Evolutionary conservation across 2,329 filamentous ascomycete genomes (phyloP).

Genomic region (Aurifilum marmelostoma): DNA sequence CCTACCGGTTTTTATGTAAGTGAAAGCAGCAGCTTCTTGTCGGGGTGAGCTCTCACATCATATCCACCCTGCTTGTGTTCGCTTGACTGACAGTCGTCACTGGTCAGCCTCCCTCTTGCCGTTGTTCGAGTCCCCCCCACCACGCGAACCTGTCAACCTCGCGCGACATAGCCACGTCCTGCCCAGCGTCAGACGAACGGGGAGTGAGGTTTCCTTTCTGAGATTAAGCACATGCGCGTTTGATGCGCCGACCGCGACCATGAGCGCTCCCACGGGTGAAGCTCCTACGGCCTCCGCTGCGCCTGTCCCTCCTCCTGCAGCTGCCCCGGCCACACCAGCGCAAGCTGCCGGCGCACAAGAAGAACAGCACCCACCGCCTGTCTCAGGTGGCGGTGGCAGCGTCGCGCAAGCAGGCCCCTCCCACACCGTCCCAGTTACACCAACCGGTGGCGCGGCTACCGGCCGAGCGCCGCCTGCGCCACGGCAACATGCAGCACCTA

Average conservation of each 20-base stretch:
- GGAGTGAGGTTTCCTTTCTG: background rate
- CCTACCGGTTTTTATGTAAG: background rate
- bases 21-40: slow-evolving; percentile 1
- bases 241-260: slow-evolving; percentile 28
- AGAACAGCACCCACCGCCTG: background rate
- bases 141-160: background rate
- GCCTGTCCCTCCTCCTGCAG: slow-evolving; percentile 15
- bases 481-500: slow-evolving; percentile 32
- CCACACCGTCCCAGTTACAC: slow-evolving; percentile 25
- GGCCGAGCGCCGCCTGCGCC: slow-evolving; percentile 29
- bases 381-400: slow-evolving; percentile 15
- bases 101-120: no score
- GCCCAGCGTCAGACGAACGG: background rate
- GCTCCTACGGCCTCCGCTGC: slow-evolving; percentile 25
- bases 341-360: slow-evolving; percentile 6
- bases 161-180: background rate
- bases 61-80: slow-evolving; percentile 9
- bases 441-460: slow-evolving; percentile 13
- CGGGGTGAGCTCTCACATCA: slow-evolving; percentile 10
- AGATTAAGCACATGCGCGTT: slow-evolving; percentile 20
- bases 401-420: slow-evolving; percentile 19
- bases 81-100: background rate
- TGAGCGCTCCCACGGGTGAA: slow-evolving; percentile 29
- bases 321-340: background rate
- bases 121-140: background rate